phyloP scores from a whole-genome alignment of 345 rosid genomes.

The Noccaea caerulescens region DNA sequence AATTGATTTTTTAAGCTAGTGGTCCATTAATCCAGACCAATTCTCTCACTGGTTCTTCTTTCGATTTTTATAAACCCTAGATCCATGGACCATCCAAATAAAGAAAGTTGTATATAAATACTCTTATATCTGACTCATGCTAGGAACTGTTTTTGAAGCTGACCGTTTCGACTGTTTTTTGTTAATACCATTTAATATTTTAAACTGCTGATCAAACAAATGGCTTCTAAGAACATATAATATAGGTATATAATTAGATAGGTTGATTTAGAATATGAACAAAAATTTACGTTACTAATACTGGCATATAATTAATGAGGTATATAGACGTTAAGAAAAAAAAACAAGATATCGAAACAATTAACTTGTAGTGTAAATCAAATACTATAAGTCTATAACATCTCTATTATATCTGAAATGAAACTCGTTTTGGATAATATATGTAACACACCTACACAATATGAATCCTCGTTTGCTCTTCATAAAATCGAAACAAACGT shows the following conservation, averaged over 20 bases:
- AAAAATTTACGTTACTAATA: background rate
- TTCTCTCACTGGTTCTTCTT: constrained; percentile 27
- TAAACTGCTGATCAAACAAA: background rate
- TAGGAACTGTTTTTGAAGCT: constrained; percentile 13
- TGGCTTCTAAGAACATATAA: too few relatives aligned
- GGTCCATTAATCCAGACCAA: constrained; percentile 29
- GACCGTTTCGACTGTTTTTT: background rate
- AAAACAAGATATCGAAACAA: too few relatives aligned
- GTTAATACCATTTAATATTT: background rate
- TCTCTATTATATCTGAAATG: too few relatives aligned
- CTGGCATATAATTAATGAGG: background rate
- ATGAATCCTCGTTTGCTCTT: background rate
- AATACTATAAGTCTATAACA: too few relatives aligned
- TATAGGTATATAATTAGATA: too few relatives aligned
- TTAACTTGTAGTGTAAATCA: too few relatives aligned
- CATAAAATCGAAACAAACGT: too few relatives aligned
- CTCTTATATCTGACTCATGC: constrained; percentile 21
- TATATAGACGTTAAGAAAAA: too few relatives aligned
- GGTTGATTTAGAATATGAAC: background rate
- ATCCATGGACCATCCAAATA: constrained; percentile 34
- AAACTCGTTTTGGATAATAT: background rate
- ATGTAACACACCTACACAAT: background rate
- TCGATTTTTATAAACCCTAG: constrained; percentile 32
- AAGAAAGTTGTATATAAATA: constrained; percentile 21
- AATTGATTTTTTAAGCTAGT: constrained; percentile 16